Conservation (phyloP, 2,329 filamentous ascomycete genomes). For the Neofusicoccum ribis region DNA sequence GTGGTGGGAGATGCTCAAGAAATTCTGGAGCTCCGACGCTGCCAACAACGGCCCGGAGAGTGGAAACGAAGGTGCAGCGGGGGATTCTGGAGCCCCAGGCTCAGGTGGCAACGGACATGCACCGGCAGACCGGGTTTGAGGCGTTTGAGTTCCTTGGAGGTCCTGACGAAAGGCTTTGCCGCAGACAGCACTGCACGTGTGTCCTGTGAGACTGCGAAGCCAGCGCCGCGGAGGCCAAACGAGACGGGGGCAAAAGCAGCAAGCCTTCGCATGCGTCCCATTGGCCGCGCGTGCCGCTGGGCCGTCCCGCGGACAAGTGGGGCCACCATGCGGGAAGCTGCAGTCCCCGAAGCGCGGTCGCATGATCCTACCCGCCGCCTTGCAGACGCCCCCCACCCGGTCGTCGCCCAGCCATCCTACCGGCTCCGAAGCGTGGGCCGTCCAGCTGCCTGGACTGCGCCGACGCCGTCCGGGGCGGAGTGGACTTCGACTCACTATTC, state of each 20-base stretch:
- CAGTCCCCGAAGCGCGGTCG: background rate
- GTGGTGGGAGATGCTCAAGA: background rate
- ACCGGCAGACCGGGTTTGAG: no score
- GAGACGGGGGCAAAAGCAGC: background rate
- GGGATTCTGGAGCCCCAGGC: background rate
- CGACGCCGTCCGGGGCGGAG: background rate
- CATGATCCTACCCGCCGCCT: background rate
- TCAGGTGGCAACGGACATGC: background rate
- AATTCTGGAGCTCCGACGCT: background rate
- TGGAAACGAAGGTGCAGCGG: background rate
- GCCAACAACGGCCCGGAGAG: background rate
- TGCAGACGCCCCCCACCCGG: background rate
- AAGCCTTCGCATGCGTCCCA: background rate
- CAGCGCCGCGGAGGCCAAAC: no score
- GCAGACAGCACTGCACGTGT: no score
- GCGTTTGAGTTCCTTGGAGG: no score
- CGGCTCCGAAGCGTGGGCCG: background rate
- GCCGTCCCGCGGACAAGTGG: slow-evolving; percentile 4
- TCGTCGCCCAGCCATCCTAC: background rate
- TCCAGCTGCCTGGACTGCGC: background rate
- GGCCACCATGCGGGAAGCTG: slow-evolving; percentile 12
- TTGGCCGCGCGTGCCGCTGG: background rate
- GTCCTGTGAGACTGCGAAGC: no score
- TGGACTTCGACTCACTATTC: background rate
- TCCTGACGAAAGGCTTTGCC: no score